A percentile compares a stretch with the other conserved stretches of the same genome.
phyloP scores from a whole-genome alignment of 139 green algal genomes.

The Spirogloea muscicola region DNA sequence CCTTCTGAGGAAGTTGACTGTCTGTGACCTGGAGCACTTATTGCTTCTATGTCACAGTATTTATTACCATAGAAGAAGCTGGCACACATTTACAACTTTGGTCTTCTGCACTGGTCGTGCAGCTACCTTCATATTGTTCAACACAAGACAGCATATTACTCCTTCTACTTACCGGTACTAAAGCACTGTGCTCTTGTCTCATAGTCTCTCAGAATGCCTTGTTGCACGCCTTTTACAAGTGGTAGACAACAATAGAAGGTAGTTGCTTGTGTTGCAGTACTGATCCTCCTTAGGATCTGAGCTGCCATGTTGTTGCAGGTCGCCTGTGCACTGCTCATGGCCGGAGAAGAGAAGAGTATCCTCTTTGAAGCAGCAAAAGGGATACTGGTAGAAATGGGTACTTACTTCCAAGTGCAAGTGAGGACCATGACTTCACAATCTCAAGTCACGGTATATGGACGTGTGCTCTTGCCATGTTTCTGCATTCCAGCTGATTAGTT shows the following conservation, averaged over 20 bases:
- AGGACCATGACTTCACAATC: too few relatives aligned
- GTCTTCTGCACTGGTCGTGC: too few relatives aligned
- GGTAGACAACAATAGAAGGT: background rate
- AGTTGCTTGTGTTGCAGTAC: background rate
- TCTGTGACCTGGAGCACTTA: too few relatives aligned
- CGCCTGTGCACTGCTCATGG: slow-evolving; percentile 82
- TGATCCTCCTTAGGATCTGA: background rate
- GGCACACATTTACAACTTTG: too few relatives aligned
- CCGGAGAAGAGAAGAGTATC: slow-evolving; percentile 51
- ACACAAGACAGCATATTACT: slow-evolving; percentile 53
- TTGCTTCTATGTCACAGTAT: too few relatives aligned
- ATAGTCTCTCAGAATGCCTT: background rate
- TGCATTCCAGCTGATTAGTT: background rate
- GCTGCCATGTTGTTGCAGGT: slow-evolving; percentile 47
- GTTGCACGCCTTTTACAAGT: background rate
- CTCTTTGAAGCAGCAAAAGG: slow-evolving; percentile 38
- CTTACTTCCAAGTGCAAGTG: slow-evolving; percentile 51
- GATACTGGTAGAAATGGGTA: slow-evolving; percentile 50
- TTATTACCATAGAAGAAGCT: background rate
- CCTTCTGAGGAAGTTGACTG: too few relatives aligned
- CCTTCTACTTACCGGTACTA: slow-evolving; percentile 48
- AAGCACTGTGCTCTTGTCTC: background rate
- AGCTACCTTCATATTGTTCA: slow-evolving; percentile 49
- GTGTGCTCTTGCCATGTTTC: background rate
- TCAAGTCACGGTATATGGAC: background rate